Evolutionary conservation across 2,329 filamentous ascomycete genomes (phyloP), one percentile per base, ranked within the genome.

Genomic region (Verticillium klebahnii): DNA sequence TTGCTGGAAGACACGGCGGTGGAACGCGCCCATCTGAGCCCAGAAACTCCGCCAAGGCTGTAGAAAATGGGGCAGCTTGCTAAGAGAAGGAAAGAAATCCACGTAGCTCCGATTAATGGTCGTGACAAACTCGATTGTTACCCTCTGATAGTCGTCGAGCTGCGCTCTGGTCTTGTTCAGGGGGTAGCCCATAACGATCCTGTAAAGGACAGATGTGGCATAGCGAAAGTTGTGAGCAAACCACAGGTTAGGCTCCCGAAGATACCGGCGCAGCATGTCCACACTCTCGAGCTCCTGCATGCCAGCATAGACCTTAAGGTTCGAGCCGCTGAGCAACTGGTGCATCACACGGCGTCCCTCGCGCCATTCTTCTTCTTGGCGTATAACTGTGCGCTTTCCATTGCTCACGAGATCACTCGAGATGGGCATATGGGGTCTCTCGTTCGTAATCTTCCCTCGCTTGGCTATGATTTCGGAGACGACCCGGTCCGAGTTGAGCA

Each of bases 401-500:
- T 67, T 69, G 60, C 75, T 78, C 45, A 79, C 71, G 15, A 78
- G 65, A 1, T 68, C 74, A 57, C 74, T 72, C 2, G 75, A 68
- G 40, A 79, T 66, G n/a, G 57, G 37, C 57, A 52, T 59, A 19
- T 37, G 39, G 14, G 57, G 57, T 25, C 37, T 36, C 8, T 76
- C 72, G 58, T 76, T 74, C 2, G 39, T 45, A n/a, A 45, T 74
- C 77, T 12, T 72, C 55, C 17, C 60, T 68, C 72, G 68, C 60
- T 76, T 75, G 50, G 71, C 72, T 34, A 79, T 77, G 40, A 79
- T 70, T 58, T 73, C 70, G 5, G 52, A 67, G 31, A 77, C 73
- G 1, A 78, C 75, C 15, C 77, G 75, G 37, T 72, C 65, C 14
- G 65, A 73, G 64, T 81, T 81, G 9, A 81, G 72, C 12, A 80